phyloP scores from a whole-genome alignment of 345 rosid species.

The Eucalyptus pauciflora region DNA sequence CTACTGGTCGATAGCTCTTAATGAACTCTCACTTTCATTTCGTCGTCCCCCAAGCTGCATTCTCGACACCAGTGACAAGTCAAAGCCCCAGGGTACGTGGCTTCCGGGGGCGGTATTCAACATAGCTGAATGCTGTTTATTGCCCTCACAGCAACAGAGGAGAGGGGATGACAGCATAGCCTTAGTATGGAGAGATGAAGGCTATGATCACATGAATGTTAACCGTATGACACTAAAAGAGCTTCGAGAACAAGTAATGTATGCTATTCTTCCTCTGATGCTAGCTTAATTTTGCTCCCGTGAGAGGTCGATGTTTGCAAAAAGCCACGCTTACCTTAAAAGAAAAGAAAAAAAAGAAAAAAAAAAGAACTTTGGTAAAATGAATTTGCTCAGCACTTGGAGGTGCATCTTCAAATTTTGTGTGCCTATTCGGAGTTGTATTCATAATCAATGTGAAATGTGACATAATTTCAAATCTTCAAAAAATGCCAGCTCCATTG shows the following conservation, averaged over 20 bases:
- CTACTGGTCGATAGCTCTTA: conserved; percentile 54
- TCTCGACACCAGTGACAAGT: conserved; percentile 40
- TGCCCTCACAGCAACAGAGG: conserved; percentile 35
- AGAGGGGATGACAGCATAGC: conserved; percentile 54
- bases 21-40: conserved; percentile 60
- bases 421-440: not conserved
- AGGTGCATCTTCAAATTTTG: not conserved
- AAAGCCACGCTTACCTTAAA: not conserved
- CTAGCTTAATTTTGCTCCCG: not conserved
- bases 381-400: not conserved
- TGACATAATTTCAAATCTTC: not conserved
- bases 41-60: conserved; percentile 51
- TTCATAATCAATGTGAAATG: not conserved
- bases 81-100: conserved; percentile 57
- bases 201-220: conserved; percentile 32
- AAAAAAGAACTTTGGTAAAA: too few species aligned
- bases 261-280: conserved; percentile 8
- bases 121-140: conserved; percentile 74
- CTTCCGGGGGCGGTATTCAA: conserved; percentile 68
- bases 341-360: too few species aligned
- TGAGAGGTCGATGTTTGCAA: not conserved
- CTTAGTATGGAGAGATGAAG: conserved; percentile 74
- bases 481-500: not conserved
- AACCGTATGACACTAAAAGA: conserved; percentile 47
- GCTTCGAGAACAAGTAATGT: conserved; percentile 76